Evolutionary conservation across 108 stramenopile genomes (phyloP).

Genomic region (Licmophora abbreviata): DNA sequence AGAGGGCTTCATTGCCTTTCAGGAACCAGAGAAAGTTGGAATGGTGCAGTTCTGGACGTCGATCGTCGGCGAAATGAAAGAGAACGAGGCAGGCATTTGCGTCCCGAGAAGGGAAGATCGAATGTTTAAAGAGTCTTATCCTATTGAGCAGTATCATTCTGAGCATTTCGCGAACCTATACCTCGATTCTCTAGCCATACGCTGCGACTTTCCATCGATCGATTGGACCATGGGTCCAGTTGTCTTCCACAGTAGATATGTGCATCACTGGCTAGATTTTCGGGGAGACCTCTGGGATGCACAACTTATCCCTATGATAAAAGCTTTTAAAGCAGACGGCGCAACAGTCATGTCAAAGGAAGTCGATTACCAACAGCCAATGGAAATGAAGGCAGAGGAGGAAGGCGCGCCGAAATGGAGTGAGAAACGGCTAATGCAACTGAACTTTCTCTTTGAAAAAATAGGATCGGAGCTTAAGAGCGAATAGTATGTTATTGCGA

Average conservation of each 20-base stretch:
- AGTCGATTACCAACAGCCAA: slow-evolving; percentile 28
- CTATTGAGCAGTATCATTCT: slow-evolving; percentile 60
- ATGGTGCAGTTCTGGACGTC: slow-evolving; percentile 29
- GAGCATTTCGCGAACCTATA: slow-evolving; percentile 50
- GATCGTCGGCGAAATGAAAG: slow-evolving; percentile 6
- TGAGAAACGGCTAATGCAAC: slow-evolving; percentile 39
- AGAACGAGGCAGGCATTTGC: slow-evolving; percentile 18
- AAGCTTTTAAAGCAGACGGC: slow-evolving; percentile 10
- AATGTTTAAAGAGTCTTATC: slow-evolving; percentile 38
- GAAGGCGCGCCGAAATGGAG: slow-evolving; percentile 30
- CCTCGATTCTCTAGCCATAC: slow-evolving; percentile 29
- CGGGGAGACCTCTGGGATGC: slow-evolving; percentile 49
- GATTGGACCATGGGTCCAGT: slow-evolving; percentile 61
- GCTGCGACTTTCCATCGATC: slow-evolving; percentile 18
- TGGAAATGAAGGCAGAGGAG: slow-evolving; percentile 45
- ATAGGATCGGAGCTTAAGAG: too few species aligned
- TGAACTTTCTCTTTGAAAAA: slow-evolving; percentile 29
- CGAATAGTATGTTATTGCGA: too few species aligned
- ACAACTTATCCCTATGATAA: slow-evolving; percentile 42
- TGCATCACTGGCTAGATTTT: slow-evolving; percentile 28
- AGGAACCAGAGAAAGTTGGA: slow-evolving; percentile 54
- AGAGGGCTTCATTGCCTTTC: slow-evolving; percentile 27
- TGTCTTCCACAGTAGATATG: slow-evolving; percentile 25
- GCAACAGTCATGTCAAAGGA: slow-evolving; percentile 23
- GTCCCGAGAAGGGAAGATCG: slow-evolving; percentile 26